Percentiles rank a stretch among this genome's conserved stretches.
These are phyloP conservation scores for Leishmania mexicana DNA, from an alignment of 208 protist species.

Conservation along the genomic window DNA sequence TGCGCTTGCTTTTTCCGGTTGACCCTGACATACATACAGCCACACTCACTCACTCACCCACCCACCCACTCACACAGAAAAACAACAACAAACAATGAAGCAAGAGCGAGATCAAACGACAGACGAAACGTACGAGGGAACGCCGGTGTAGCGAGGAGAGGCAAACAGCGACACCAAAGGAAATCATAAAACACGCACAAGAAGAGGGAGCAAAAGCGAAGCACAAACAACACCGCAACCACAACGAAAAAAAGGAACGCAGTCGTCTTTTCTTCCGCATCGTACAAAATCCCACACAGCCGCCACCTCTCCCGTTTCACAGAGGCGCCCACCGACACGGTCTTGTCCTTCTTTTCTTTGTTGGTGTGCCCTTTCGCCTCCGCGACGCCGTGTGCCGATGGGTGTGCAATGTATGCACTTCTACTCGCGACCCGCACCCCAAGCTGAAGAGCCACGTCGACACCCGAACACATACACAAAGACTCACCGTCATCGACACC, in stretches of 20 bases:
- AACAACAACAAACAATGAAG: background rate
- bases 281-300: background rate
- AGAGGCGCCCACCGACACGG: background rate
- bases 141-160: too few species aligned
- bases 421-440: background rate
- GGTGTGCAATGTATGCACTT: background rate
- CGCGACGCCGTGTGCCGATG: background rate
- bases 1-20: background rate
- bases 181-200: too few species aligned
- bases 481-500: background rate
- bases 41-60: background rate
- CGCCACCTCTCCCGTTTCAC: background rate
- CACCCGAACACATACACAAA: background rate
- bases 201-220: background rate
- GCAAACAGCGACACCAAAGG: too few species aligned
- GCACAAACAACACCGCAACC: background rate
- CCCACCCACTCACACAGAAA: background rate
- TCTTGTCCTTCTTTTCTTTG: background rate
- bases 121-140: too few species aligned
- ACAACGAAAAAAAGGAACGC: background rate
- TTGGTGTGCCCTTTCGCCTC: background rate
- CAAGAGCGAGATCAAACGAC: too few species aligned
- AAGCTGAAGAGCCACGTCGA: background rate
- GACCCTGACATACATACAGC: background rate
- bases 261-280: background rate